Conservation (phyloP, 2,329 filamentous ascomycete species). For the Trichoderma sp. region DNA sequence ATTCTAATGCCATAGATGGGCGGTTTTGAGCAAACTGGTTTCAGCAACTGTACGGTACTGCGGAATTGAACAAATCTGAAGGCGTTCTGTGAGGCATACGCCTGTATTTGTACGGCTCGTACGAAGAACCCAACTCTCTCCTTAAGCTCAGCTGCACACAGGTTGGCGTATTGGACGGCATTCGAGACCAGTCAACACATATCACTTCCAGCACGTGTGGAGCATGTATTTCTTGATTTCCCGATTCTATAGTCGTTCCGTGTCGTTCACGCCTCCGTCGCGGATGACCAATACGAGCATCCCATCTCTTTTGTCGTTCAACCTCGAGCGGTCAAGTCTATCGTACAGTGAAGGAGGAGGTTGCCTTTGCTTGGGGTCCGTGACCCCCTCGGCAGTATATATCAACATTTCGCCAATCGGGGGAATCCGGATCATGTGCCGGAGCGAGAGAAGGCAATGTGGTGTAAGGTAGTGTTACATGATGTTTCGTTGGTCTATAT, state of each 20-base stretch:
- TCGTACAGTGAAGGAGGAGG: conserved; percentile 27
- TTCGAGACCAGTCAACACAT: too few species aligned
- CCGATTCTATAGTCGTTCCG: conserved; percentile 3
- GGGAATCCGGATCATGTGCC: conserved; percentile 1
- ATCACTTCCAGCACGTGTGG: neutral
- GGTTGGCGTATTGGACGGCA: neutral
- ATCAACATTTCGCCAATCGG: neutral
- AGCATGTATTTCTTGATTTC: conserved; percentile 6
- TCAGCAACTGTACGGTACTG: neutral
- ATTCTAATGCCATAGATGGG: conserved; percentile 9
- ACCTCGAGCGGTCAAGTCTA: conserved; percentile 11
- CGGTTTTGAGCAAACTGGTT: neutral
- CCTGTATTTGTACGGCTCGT: neutral
- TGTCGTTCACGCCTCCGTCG: neutral
- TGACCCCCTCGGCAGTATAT: conserved; percentile 1
- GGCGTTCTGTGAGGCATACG: neutral
- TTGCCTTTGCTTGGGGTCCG: neutral
- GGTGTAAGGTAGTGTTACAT: neutral
- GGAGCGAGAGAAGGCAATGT: neutral
- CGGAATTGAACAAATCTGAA: neutral
- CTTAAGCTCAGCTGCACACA: neutral
- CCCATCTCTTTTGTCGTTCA: neutral
- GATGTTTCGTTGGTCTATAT: neutral
- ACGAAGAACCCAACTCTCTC: neutral
- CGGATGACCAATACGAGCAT: neutral